phyloP scores from a whole-genome alignment of 345 rosid species.

The Populus tremula region DNA sequence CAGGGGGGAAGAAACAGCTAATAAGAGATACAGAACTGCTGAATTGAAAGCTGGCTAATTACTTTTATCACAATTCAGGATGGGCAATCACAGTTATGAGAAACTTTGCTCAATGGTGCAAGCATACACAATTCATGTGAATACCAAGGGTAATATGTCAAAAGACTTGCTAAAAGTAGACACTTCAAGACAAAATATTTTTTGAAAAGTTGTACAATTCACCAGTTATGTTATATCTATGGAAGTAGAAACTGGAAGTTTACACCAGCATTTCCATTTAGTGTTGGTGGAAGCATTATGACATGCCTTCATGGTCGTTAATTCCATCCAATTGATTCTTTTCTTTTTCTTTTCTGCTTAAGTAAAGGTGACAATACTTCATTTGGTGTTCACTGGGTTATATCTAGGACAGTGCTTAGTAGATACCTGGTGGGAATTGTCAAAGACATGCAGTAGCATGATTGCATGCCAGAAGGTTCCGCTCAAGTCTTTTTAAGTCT shows the following conservation, averaged over 20 bases:
- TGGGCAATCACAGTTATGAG: neutral
- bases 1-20: neutral
- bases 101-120: neutral
- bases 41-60: neutral
- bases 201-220: neutral
- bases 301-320: neutral
- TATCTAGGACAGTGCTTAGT: neutral
- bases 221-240: neutral
- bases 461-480: neutral
- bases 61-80: neutral
- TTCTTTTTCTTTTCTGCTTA: neutral
- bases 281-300: neutral
- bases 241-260: neutral
- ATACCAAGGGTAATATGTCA: neutral
- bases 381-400: neutral
- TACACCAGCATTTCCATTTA: neutral
- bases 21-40: neutral
- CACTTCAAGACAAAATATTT: neutral
- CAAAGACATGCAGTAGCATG: neutral
- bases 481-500: neutral
- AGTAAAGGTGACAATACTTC: neutral
- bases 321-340: neutral
- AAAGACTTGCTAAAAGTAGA: neutral
- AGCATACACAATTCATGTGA: neutral
- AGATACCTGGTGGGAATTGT: neutral